Evolutionary conservation across 2,329 filamentous ascomycete genomes (phyloP), one percentile per base, ranked within the genome.

Genomic region (Diaporthe capsici): DNA sequence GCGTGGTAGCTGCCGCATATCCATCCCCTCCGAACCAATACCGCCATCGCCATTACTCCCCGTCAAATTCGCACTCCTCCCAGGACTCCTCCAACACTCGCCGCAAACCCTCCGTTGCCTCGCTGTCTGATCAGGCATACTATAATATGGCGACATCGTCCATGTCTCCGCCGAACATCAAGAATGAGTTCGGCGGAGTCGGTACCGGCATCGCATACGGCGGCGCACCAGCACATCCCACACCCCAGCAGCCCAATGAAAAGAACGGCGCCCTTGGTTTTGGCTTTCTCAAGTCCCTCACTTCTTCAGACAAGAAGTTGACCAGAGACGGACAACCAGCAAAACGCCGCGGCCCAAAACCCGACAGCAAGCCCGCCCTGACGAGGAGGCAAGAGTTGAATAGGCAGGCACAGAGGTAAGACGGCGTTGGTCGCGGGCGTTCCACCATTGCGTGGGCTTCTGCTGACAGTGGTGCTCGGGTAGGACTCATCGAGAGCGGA

Each of bases 401-500:
- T 83, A 92, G 97, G 78, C 96, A 98, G 86, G 97, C 97, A 42
- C 97, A 98, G 85, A 93, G 96, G 96, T 97, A 91, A 80, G 85
- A 57, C 37, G 20, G 49, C 10, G n/a, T 37, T 71, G 60, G 42
- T 78, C 67, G 65, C 73, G 49, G 77, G 72, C 61, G 2, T 42
- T 22, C 10, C n/a, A 7, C 12, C 39, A 25, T 17, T 31, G 13
- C 20, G 37, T 12, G 25, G 31, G 22, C 22, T 25, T 20, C 25
- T 25, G 51, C 76, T 78, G 74, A 79, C 68, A 57, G 39, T 68
- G 65, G 34, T 75, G 82, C 47, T 82, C 25, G 70, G 75, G 73
- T 82, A 98, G 97, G 82, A 98, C 97, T 25, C 97, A 99, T 84
- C 95, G 97, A 74, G 97, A 98, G 86, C 92, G 97, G 79, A 98